phyloP scores from a whole-genome alignment of 768 basidiomycete species.

The Clavaria fumosa region DNA sequence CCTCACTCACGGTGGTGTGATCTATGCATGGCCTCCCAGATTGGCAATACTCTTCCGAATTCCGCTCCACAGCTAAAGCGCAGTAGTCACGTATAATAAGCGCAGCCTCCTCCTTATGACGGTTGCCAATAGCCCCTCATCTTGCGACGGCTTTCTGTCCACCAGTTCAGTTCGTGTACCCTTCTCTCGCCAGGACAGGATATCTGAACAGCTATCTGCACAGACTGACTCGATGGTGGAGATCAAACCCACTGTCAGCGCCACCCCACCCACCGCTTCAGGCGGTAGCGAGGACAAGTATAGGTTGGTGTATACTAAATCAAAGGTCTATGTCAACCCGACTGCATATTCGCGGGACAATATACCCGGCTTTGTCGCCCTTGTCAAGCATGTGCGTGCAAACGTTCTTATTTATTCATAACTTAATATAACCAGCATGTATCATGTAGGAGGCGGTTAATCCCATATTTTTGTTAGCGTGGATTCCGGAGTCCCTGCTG shows the following conservation, averaged over 20 bases:
- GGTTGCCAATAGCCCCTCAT: too few species aligned
- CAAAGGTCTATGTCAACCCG: constrained; percentile 91
- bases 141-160: too few species aligned
- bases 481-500: constrained; percentile 83
- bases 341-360: constrained; percentile 87
- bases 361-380: constrained; percentile 81
- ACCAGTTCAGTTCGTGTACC: too few species aligned
- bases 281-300: constrained; percentile 37
- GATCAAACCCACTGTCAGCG: constrained; percentile 34
- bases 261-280: constrained; percentile 12
- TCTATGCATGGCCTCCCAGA: too few species aligned
- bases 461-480: constrained; percentile 71
- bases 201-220: too few species aligned
- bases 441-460: constrained; percentile 49
- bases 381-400: constrained; percentile 70
- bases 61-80: too few species aligned
- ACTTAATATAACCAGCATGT: constrained; percentile 5
- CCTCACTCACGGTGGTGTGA: too few species aligned
- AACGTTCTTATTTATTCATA: constrained; percentile 4
- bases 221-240: constrained; percentile 62
- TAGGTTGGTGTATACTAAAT: constrained; percentile 77
- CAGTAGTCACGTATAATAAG: too few species aligned
- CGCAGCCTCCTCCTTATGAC: too few species aligned
- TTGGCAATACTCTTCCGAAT: too few species aligned
- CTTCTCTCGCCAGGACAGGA: too few species aligned